Conservation (phyloP, 225 moss, liverwort and hornwort species). For the Ulota crispa region DNA sequence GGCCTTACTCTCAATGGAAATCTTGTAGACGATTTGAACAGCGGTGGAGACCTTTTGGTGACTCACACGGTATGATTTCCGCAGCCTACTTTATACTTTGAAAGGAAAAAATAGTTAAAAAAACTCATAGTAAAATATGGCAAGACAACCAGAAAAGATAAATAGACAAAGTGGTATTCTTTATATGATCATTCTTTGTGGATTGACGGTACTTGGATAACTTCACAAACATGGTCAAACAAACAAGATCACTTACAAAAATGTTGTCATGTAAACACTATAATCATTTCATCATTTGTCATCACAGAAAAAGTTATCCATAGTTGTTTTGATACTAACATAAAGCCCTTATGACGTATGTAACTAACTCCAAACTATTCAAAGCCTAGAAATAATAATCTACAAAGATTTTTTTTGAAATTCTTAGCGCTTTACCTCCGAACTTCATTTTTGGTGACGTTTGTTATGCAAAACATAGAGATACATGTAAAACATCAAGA, state of each 20-base stretch:
- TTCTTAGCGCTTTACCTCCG: too few species aligned
- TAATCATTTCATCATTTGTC: background rate
- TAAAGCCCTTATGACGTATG: too few species aligned
- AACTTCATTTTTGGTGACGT: too few species aligned
- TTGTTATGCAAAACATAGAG: too few species aligned
- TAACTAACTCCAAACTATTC: too few species aligned
- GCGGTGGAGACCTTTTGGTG: constrained; percentile 38
- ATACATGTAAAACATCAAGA: too few species aligned
- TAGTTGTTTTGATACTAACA: too few species aligned
- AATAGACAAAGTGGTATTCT: background rate
- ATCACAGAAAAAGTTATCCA: background rate
- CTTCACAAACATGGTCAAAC: too few species aligned
- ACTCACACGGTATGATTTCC: constrained; percentile 43
- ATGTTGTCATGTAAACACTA: background rate
- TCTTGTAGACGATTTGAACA: constrained; percentile 50
- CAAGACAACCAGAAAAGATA: background rate
- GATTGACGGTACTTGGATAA: background rate
- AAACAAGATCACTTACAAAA: background rate
- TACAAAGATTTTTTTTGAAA: too few species aligned
- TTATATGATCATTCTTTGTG: background rate
- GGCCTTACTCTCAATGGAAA: constrained; percentile 34
- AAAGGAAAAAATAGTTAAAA: too few species aligned
- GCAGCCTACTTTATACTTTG: too few species aligned
- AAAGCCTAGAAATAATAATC: too few species aligned
- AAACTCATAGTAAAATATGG: background rate